phyloP scores from a whole-genome alignment of 306 rosid genomes.

The Albizia julibrissin region DNA sequence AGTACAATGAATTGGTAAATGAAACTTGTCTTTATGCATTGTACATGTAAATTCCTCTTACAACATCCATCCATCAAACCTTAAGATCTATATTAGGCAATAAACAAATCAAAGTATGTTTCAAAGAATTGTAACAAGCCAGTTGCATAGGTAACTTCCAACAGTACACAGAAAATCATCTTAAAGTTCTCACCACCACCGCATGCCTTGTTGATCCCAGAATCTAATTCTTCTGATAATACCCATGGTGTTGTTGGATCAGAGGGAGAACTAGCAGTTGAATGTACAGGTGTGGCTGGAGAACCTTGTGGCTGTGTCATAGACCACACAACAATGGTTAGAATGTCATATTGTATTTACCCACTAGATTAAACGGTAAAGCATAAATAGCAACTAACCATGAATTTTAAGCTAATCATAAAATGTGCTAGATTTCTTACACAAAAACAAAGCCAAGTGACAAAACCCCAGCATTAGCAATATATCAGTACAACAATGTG shows the following conservation, averaged over 20 bases:
- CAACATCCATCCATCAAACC: slow-evolving; percentile 10
- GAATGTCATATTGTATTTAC: slow-evolving; percentile 23
- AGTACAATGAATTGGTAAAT: slow-evolving; percentile 12
- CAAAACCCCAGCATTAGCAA: neutral
- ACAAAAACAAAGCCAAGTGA: slow-evolving; percentile 7
- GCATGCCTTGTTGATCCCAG: slow-evolving; percentile 54
- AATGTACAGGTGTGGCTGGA: slow-evolving; percentile 71
- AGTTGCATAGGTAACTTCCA: slow-evolving; percentile 13
- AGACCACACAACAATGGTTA: slow-evolving; percentile 33
- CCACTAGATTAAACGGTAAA: slow-evolving; percentile 15
- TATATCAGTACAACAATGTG: neutral
- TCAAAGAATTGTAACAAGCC: slow-evolving; percentile 25
- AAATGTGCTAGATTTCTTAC: slow-evolving; percentile 4
- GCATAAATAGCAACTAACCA: slow-evolving; percentile 19
- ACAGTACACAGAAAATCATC: slow-evolving; percentile 37
- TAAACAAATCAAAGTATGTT: slow-evolving; percentile 14
- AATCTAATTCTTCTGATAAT: slow-evolving; percentile 77
- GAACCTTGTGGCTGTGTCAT: slow-evolving; percentile 68
- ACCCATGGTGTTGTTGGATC: slow-evolving; percentile 61
- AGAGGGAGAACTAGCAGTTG: slow-evolving; percentile 73
- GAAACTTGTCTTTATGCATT: neutral
- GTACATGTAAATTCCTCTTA: slow-evolving; percentile 11
- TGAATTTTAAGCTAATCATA: slow-evolving; percentile 17
- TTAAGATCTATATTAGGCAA: slow-evolving; percentile 26
- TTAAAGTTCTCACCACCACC: slow-evolving; percentile 50